Evolutionary conservation across 2,329 filamentous ascomycete genomes (phyloP), one percentile per base, ranked within the genome.

Genomic region (Pseudocercospora fuligena): DNA sequence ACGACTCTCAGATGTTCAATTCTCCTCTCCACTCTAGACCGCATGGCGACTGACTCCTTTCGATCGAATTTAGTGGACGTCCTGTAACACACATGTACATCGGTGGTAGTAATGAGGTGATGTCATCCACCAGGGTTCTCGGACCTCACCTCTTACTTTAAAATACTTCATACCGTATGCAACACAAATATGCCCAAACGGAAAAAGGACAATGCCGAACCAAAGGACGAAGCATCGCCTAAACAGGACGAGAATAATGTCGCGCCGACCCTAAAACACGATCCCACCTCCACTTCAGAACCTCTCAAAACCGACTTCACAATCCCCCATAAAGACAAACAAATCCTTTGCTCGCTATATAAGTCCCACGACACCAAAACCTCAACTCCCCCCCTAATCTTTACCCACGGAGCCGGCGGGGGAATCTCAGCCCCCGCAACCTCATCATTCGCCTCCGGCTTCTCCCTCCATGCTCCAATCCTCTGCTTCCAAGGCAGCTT

Each of bases 371-470:
- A 63, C 36, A 19, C 27, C 40, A 40, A 63, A 7, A 21, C 54
- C 19, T 16, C 33, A n/a, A 12, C 25, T 23, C 60, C 64, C 40
- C n/a, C 60, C 16, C 61, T 82, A 1, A 75, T 83, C 29, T 83
- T 82, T 73, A 83, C 81, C 36, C 81, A 83, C 66, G 81, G 81
- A 63, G 81, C 81, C 57, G 81, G 81, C 27, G 81, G 81, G 58
- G 80, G 77, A 1, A 75, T 82, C 53, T 72, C 74, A 33, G 74
- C 75, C 29, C 75, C 79, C 7, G 81, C 80, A 1, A 77, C 79
- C 8, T 66, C 74, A 6, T 75, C 80, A 56, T 83, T 83, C 72
- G 78, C 76, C 65, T 71, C 67, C 6, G 81, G 81, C 9, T 82
- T 78, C 67, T 68, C 75, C 1, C 64, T 51, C 1, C 9, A 60